Percentiles rank a stretch among this genome's conserved stretches.
Evolutionary conservation across 768 basidiomycete genomes (phyloP).

Genomic region (Serendipita vermifera): DNA sequence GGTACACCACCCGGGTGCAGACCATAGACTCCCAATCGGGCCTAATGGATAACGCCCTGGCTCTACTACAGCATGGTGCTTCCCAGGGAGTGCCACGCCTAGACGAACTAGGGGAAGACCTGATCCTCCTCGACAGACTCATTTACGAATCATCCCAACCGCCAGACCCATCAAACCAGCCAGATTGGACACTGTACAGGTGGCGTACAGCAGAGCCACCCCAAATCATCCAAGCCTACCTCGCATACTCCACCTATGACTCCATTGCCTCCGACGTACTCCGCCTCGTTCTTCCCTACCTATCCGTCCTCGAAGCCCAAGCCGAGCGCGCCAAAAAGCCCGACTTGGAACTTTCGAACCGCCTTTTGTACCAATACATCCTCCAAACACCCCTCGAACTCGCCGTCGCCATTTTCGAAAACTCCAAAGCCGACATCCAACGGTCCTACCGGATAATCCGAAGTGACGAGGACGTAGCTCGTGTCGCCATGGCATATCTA

Average conservation of each 20-base stretch:
- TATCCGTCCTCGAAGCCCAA: conserved; percentile 81
- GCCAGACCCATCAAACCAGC: conserved; percentile 23
- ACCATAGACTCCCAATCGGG: conserved; percentile 52
- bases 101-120: conserved; percentile 82
- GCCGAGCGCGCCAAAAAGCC: conserved; percentile 67
- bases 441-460: conserved; percentile 57
- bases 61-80: conserved; percentile 73
- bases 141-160: conserved; percentile 65
- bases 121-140: conserved; percentile 72
- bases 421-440: conserved; percentile 80
- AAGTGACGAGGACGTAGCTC: conserved; percentile 71
- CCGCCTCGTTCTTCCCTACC: conserved; percentile 77
- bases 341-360: conserved; percentile 50
- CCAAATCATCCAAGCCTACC: conserved; percentile 60
- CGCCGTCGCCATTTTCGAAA: conserved; percentile 68
- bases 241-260: conserved; percentile 53
- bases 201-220: conserved; percentile 62
- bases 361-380: conserved; percentile 58
- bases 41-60: conserved; percentile 65
- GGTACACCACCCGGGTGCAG: conserved; percentile 63
- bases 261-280: conserved; percentile 55
- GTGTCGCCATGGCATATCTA: conserved; percentile 73
- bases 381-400: conserved; percentile 53
- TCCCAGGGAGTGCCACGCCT: conserved; percentile 64
- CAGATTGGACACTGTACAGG: conserved; percentile 57